phyloP scores from a whole-genome alignment of 164 flowering plant species.

The Pachysandra terminalis region DNA sequence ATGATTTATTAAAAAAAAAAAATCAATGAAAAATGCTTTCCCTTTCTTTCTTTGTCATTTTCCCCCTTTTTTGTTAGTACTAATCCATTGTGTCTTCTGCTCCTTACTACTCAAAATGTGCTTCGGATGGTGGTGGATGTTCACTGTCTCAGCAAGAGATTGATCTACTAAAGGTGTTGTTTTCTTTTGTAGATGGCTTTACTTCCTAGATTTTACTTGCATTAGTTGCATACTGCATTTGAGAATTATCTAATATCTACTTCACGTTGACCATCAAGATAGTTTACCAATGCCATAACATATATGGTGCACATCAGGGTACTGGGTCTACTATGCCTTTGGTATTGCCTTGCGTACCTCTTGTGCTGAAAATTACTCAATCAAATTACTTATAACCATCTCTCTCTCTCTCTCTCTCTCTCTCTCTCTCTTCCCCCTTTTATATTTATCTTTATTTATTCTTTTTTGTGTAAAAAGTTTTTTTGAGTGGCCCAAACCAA shows the following conservation, averaged over 20 bases:
- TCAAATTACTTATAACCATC: not conserved
- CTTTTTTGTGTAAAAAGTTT: no score
- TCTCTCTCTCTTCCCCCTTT: no score
- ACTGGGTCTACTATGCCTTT: not conserved
- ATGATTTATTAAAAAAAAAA: no score
- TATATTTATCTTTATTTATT: no score
- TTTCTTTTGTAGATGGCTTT: constrained; percentile 8
- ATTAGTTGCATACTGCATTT: not conserved
- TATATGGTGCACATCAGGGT: constrained; percentile 1
- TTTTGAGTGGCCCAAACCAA: not conserved
- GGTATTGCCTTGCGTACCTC: not conserved
- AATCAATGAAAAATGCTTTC: no score
- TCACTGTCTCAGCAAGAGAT: constrained; percentile 82
- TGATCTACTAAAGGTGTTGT: constrained; percentile 84
- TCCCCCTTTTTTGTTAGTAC: no score
- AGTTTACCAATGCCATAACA: not conserved
- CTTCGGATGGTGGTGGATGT: constrained; percentile 23
- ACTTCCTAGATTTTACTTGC: not conserved
- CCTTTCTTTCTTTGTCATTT: no score
- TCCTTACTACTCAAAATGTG: constrained; percentile 18
- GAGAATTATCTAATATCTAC: not conserved
- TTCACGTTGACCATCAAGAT: not conserved
- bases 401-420: no score
- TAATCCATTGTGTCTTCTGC: no score
- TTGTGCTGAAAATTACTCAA: not conserved